These are phyloP conservation scores for Fagopyrum homotropicum DNA, from an alignment of 148 eudicot genomes.

Conservation along the genomic window DNA sequence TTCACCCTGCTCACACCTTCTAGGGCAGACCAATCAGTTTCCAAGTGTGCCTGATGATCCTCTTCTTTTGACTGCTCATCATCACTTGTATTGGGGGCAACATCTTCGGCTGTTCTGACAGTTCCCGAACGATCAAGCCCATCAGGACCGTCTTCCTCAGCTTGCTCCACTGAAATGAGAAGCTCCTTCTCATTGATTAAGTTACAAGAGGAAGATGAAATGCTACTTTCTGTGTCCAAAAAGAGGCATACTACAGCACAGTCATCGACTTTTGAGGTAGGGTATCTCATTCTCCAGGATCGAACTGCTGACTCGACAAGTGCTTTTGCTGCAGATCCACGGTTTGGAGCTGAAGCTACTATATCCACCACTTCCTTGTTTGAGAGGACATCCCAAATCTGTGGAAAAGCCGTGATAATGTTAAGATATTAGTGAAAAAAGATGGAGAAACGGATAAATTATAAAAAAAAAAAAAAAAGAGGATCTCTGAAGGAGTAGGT, in stretches of 20 bases:
- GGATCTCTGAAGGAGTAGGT: not conserved
- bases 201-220: conserved; percentile 34
- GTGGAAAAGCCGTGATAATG: not conserved
- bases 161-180: not conserved
- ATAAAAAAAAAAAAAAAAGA: not conserved
- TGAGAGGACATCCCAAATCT: conserved; percentile 93
- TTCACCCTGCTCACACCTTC: conserved; percentile 51
- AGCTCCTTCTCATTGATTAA: conserved; percentile 25
- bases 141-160: conserved; percentile 21
- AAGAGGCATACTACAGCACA: conserved; percentile 93
- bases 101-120: conserved; percentile 23
- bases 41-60: not conserved
- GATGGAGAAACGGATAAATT: not conserved
- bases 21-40: conserved; percentile 44
- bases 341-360: conserved; percentile 49
- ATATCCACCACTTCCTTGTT: conserved; percentile 79
- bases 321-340: conserved; percentile 52
- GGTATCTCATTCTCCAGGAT: conserved; percentile 70
- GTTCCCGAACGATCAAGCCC: conserved; percentile 29
- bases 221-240: conserved; percentile 32
- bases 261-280: conserved; percentile 85
- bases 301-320: conserved; percentile 72
- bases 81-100: conserved; percentile 17
- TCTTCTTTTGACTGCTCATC: conserved; percentile 13
- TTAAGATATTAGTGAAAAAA: not conserved